Percentiles rank a stretch among this genome's conserved stretches.
These are phyloP conservation scores for Amphicarpaea edgeworthii DNA, from an alignment of 306 rosid species.

Conservation along the genomic window DNA sequence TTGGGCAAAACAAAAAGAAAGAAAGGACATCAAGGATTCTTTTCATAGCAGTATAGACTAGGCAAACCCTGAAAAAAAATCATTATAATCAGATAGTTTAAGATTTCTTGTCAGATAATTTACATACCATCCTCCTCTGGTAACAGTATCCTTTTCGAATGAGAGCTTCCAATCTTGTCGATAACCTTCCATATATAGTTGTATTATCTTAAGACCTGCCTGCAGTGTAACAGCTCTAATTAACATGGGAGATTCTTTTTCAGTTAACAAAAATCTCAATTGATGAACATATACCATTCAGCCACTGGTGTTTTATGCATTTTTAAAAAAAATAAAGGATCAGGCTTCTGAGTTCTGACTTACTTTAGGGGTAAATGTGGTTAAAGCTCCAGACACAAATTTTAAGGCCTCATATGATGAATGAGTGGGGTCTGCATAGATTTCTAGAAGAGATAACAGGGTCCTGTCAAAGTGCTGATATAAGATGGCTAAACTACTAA, in stretches of 20 bases:
- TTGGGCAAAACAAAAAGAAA: too few species aligned
- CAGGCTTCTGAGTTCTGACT: conserved; percentile 12
- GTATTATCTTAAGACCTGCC: conserved; percentile 91
- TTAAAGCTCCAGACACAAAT: conserved; percentile 79
- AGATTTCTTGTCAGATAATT: conserved; percentile 29
- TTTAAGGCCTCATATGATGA: conserved; percentile 79
- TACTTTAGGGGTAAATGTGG: conserved; percentile 93
- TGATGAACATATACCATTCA: conserved; percentile 15
- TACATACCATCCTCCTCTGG: conserved; percentile 86
- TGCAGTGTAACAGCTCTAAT: conserved; percentile 51
- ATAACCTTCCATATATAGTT: conserved; percentile 87
- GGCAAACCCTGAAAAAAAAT: conserved; percentile 13
- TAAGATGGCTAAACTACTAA: conserved; percentile 31
- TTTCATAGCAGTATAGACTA: not conserved
- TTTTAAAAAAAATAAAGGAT: conserved; percentile 20
- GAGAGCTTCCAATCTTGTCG: conserved; percentile 97
- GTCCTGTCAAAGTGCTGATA: conserved; percentile 38
- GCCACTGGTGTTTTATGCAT: conserved; percentile 2
- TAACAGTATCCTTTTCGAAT: conserved; percentile 75
- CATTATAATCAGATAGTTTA: not conserved
- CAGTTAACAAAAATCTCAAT: conserved; percentile 31
- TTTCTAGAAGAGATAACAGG: conserved; percentile 65
- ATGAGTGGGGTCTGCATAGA: conserved; percentile 84
- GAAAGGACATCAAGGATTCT: too few species aligned
- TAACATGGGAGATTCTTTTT: conserved; percentile 13